Percentiles rank a stretch among this genome's conserved stretches.
Conservation (phyloP, 768 basidiomycete genomes). For the Lyophyllum semitale region DNA sequence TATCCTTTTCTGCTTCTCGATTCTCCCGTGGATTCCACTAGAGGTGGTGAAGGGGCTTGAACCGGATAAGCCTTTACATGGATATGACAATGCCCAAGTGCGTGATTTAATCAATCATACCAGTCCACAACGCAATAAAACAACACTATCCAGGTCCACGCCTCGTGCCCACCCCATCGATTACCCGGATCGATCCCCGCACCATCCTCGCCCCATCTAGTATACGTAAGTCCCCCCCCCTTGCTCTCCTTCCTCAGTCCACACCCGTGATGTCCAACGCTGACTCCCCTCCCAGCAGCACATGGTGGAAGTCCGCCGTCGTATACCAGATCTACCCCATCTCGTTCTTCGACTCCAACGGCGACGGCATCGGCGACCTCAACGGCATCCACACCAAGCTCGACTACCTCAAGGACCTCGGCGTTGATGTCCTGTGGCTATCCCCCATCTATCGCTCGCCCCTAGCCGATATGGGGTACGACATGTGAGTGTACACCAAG, state of each 20-base stretch:
- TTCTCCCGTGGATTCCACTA: too few relatives aligned
- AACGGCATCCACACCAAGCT: constrained; percentile 64
- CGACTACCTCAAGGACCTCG: constrained; percentile 69
- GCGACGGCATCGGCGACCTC: constrained; percentile 71
- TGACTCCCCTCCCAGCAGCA: background rate
- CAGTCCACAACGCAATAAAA: too few relatives aligned
- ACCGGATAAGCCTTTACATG: too few relatives aligned
- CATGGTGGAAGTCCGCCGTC: constrained; percentile 61
- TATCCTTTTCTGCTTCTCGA: too few relatives aligned
- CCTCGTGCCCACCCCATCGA: background rate
- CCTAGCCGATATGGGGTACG: constrained; percentile 73
- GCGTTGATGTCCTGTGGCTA: constrained; percentile 71
- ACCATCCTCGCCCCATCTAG: background rate
- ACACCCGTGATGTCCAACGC: background rate
- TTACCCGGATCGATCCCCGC: background rate
- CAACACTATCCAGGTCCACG: too few relatives aligned
- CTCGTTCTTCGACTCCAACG: constrained; percentile 73
- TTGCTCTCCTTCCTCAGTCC: background rate
- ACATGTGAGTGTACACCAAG: constrained; percentile 44
- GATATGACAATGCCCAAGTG: too few relatives aligned
- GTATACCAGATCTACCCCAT: constrained; percentile 74
- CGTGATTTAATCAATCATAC: too few relatives aligned
- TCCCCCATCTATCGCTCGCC: constrained; percentile 72
- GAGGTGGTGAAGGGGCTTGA: too few relatives aligned
- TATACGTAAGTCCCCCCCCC: background rate